Evolutionary conservation across 2,329 filamentous ascomycete genomes (phyloP), one percentile per base, ranked within the genome.

Genomic region (Nemania abortiva): DNA sequence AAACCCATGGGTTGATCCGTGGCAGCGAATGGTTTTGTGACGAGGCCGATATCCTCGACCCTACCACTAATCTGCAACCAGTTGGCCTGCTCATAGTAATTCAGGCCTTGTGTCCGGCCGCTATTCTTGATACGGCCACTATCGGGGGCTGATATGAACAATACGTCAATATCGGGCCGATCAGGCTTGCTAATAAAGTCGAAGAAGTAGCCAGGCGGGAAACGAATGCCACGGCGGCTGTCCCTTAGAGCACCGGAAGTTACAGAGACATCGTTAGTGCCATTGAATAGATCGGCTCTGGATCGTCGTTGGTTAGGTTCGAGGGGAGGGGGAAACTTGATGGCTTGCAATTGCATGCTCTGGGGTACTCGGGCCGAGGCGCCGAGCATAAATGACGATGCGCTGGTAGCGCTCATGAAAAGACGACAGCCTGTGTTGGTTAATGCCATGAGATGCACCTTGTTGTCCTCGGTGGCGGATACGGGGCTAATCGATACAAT

Each of bases 271-370:
- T 86, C 84, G n/a, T 74, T 74, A 13, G 73, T 79, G 70, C 64
- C 79, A 75, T 67, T 77, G 73, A 65, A 78, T 47, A 70, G 69
- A 63, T 76, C 74, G 10, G 63, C 34, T 55, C 73, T 66, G 56
- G 68, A 24, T 70, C 71, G 70, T 70, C 70, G 70, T 77, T 80
- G 64, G 72, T 29, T 42, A 70, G 73, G 81, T 67, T 81, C 82
- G 47, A 84, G 80, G 0, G 96, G 96, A 1, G 97, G 96, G 1
- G 97, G 96, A 68, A 97, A 97, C 78, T 96, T 97, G 80, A 99
- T 93, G 77, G 97, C 96, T 74, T 97, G 92, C n/a, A 98, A 90
- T 80, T 98, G 95, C 94, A 99, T 98, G 81, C 94, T 98, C 74
- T 93, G 95, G 0, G 96, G 95, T 0, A 92, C 90, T 66, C 85